Conservation (phyloP, 108 stramenopile genomes). For the Cyclotella kingstonii region DNA sequence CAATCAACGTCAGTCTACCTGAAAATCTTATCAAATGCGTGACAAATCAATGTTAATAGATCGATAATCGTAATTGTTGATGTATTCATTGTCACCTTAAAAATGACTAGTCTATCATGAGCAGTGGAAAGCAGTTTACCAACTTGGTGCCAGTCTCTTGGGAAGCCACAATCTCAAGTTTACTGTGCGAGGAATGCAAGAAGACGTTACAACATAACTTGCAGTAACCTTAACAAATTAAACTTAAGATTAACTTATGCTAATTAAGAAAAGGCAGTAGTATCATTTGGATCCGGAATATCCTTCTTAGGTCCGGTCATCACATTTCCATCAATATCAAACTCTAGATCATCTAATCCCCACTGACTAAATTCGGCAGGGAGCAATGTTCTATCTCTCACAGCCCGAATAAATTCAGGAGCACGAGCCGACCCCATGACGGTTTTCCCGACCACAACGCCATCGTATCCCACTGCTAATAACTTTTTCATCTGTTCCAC, state of each 20-base stretch:
- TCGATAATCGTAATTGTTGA: no score
- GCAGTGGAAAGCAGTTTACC: no score
- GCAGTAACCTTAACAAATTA: no score
- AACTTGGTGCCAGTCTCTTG: no score
- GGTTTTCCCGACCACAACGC: constrained; percentile 81
- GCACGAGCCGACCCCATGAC: constrained; percentile 80
- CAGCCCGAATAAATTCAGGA: constrained; percentile 85
- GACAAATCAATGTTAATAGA: no score
- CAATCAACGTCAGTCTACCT: constrained; percentile 71
- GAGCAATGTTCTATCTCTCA: constrained; percentile 78
- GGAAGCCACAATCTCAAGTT: no score
- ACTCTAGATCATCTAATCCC: constrained; percentile 82
- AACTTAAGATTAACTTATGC: no score
- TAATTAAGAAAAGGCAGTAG: constrained; percentile 19
- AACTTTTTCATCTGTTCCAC: constrained; percentile 82
- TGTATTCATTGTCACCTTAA: no score
- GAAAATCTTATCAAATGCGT: no score
- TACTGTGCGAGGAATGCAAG: no score
- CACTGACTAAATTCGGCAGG: constrained; percentile 87
- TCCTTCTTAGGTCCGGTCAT: constrained; percentile 61
- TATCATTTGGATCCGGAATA: constrained; percentile 36
- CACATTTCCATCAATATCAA: constrained; percentile 78
- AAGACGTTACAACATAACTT: no score
- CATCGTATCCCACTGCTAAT: constrained; percentile 86
- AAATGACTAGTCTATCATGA: no score